phyloP scores from a whole-genome alignment of 1,284 basidiomycete species.

The Malassezia japonica region DNA sequence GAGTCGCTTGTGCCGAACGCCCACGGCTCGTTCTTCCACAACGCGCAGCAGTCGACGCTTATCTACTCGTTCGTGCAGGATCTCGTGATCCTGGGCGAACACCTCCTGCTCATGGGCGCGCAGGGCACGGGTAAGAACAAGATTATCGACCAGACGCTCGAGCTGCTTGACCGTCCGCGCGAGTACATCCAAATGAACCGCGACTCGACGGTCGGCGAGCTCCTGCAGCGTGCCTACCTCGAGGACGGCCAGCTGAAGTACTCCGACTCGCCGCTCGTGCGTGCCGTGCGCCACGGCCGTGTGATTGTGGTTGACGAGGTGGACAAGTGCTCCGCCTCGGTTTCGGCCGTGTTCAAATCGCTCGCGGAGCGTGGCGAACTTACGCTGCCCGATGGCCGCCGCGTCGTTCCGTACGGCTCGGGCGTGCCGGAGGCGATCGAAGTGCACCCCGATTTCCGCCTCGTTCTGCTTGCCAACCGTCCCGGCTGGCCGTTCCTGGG shows the following conservation, averaged over 20 bases:
- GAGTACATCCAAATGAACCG: constrained; percentile 50
- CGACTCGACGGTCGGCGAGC: constrained; percentile 40
- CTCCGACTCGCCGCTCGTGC: constrained; percentile 46
- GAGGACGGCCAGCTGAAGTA: constrained; percentile 45
- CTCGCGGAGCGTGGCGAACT: constrained; percentile 49
- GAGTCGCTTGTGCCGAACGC: constrained; percentile 41
- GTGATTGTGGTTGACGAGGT: constrained; percentile 50
- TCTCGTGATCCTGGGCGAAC: constrained; percentile 43
- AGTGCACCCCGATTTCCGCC: constrained; percentile 47
- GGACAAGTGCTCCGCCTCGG: constrained; percentile 48
- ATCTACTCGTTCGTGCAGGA: constrained; percentile 47
- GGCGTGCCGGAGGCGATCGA: constrained; percentile 24
- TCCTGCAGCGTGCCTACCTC: constrained; percentile 42
- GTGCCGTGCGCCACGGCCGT: constrained; percentile 45
- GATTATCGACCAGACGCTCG: constrained; percentile 47
- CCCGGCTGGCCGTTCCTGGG: constrained; percentile 48
- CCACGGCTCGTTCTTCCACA: constrained; percentile 43
- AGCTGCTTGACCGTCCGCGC: constrained; percentile 45
- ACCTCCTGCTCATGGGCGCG: constrained; percentile 48
- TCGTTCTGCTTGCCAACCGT: constrained; percentile 49
- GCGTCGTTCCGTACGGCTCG: constrained; percentile 28
- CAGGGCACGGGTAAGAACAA: constrained; percentile 51
- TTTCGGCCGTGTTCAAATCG: constrained; percentile 48
- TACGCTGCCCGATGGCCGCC: constrained; percentile 45
- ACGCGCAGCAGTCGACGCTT: constrained; percentile 44